Base-by-base conservation (phyloP, 805 yeast genomes). In the Candida insectorum region DNA sequence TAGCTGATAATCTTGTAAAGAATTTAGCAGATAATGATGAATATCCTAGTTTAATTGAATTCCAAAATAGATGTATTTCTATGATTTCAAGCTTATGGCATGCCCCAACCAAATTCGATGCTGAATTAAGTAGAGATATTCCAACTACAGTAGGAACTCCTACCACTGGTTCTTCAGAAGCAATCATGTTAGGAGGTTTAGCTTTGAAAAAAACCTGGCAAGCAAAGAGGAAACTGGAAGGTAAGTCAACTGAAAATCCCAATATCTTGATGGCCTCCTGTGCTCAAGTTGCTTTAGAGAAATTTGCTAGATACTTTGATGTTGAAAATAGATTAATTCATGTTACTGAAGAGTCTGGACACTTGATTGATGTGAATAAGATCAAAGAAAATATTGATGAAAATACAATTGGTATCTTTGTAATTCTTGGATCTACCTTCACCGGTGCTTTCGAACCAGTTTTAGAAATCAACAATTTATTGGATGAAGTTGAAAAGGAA, bases 181-280 rank as follows among this genome's bases (percentile, higher is more conserved):
- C 96, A 6, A 80, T 89, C 47, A 86, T 87, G 85, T 74, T 88
- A 33, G 97, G 94, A 27, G 97, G 96, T 4, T 69, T 88, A 35
- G 95, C 96, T 10, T 71, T 89, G 85, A 89, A 89, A 71, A 85
- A 86, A 49, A 71, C 73, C 37, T 88, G 97, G 97, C 93, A 85
- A 59, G 77, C 68, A 17, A 71, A 63, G 45, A 75, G 83, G 49
- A 67, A 59, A 50, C 77, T 65, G 1, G 68, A 65, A 19, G 89
- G 89, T 4, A 75, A 77, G 43, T 71, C 80, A 31, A 60, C 56
- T 31, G 72, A 60, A 16, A 74, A 74, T 35, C 97, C 96, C 36
- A 88, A 88, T 58, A 85, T 88, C 51, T 62, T 88, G 42, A 87
- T 88, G 96, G 94, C 95, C 7, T 69, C 91, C 21, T 85, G 91